Conservation (phyloP, 23 red algal species). For the Pyropia yezoensis region DNA sequence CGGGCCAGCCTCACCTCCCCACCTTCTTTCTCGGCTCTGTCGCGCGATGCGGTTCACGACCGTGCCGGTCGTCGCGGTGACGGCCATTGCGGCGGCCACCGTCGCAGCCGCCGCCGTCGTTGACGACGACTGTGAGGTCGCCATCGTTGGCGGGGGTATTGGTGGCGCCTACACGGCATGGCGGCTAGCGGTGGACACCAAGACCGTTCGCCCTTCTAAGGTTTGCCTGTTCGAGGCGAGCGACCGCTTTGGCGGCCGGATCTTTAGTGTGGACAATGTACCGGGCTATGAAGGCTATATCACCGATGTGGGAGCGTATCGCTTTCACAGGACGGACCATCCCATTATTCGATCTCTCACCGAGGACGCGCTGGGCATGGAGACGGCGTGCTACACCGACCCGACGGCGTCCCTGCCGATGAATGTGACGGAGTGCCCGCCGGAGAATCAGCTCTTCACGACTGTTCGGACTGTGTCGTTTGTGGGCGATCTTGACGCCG, state of each 20-base stretch:
- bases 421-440: too few relatives aligned
- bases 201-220: not conserved
- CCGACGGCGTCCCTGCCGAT: not conserved
- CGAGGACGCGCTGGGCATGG: constrained; percentile 4
- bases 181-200: constrained; percentile 14
- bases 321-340: constrained; percentile 4
- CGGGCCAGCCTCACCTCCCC: too few relatives aligned
- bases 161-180: constrained; percentile 31
- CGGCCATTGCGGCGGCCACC: too few relatives aligned
- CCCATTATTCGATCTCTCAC: not conserved
- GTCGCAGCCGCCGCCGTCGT: not conserved
- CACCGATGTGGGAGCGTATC: constrained; percentile 36
- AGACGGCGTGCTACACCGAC: constrained; percentile 1
- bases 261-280: constrained; percentile 14
- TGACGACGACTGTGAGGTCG: constrained; percentile 9
- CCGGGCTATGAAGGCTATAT: constrained; percentile 24
- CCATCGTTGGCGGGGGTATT: constrained; percentile 40
- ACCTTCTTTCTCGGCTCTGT: too few relatives aligned
- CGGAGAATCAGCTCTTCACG: too few relatives aligned
- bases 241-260: constrained; percentile 35
- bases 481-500: too few relatives aligned
- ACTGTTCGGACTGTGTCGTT: too few relatives aligned
- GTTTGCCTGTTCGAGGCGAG: constrained; percentile 48
- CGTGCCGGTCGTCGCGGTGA: too few relatives aligned
- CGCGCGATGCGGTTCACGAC: too few relatives aligned